Base-by-base conservation (phyloP, 768 basidiomycete genomes). In the Boletus coccyginus region DNA sequence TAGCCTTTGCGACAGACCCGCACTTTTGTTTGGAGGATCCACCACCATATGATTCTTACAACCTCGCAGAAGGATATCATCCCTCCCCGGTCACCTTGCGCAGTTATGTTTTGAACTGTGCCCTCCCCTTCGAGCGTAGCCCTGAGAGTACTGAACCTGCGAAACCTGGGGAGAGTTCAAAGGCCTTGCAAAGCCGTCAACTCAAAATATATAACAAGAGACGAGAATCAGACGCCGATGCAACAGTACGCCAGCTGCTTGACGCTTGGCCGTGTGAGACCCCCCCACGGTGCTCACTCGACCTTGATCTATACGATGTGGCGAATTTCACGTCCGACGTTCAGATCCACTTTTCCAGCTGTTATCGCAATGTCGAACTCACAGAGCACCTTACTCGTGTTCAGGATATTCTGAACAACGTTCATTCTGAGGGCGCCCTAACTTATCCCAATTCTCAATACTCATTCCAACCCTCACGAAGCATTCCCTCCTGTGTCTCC, bases 1-100 rank as follows among this genome's bases (percentile, higher is more conserved):
- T 78, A 13, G 68, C 77, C 1, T 73, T 76, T 51, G 62, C 59
- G 1, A 46, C 62, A 5, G 46, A 60, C 12, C 19, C 61, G 14
- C 35, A 16, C 3, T 57, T 67, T 46, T 7, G 38, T 29, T 17
- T 3, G 3, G 58, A 56, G 29, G 16, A 54, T 31, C 71, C 66
- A 38, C 67, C 72, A 3, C 10, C 7, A 1, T 60, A 62, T 41
- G 48, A 54, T 19, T 40, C 44, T 32, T 66, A 61, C 50, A 36
- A 50, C 21, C 41, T 62, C 7, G 48, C 55, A 5, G 50, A 61
- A 1, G 64, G 56, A 17, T 57, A 57, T 29, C 3, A 1, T 14
- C 66, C 57, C 1, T 55, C 57, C 3, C 2, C 7, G 38, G 1
- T 5, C 3, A 45, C 5, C 31, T 16, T 69, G 29, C 13, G 39